Evolutionary conservation across 495 filamentous ascomycete species (phyloP), one percentile per base, ranked within the genome.

Genomic region (Trichoderma orchidacearum): DNA sequence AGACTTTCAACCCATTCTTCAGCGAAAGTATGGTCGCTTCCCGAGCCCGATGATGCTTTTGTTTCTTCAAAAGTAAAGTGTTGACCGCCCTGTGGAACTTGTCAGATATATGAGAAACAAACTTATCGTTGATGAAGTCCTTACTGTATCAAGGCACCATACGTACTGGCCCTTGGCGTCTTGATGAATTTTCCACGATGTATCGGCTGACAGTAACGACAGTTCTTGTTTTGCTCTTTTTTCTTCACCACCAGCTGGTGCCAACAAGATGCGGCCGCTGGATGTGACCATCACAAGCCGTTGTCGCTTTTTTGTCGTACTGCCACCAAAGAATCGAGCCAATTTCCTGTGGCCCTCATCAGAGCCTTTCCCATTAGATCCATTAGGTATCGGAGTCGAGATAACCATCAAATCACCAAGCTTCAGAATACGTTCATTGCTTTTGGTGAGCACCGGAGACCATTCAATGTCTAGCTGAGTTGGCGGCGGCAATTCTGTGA

Each of bases 381-480:
- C 80, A 53, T 80, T 82, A 8, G 87, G 85, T 75, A 83, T 65
- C 72, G 89, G 87, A 3, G 87, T 80, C 3, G 88, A 85, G 59
- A 85, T 72, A 9, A 97, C 90, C 63, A 89, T 78, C 54, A 95
- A 70, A 62, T 97, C 95, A 3, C 94, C 94, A 25, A 99, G 76
- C 65, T 95, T 96, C 58, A 99, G 67, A 56, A 99, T 99, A 51
- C 94, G 79, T 72, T 99, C 94, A 63, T 96, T 96, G 56, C 79
- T 82, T 56, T 82, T 85, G 30, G 87, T 95, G 55, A 99, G 71
- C 3, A 99, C 94, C 8, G 94, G 94, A 1, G 92, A 96, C 94
- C 94, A 99, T 70, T 97, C 94, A 57, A 99, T 95, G 68, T 99
- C 94, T 15, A 99, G 76, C 67, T 99, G 94, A 56, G 86, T 95